These are phyloP conservation scores for Cyphellophora attinorum DNA, from an alignment of 2,329 filamentous ascomycete species.

Conservation along the genomic window DNA sequence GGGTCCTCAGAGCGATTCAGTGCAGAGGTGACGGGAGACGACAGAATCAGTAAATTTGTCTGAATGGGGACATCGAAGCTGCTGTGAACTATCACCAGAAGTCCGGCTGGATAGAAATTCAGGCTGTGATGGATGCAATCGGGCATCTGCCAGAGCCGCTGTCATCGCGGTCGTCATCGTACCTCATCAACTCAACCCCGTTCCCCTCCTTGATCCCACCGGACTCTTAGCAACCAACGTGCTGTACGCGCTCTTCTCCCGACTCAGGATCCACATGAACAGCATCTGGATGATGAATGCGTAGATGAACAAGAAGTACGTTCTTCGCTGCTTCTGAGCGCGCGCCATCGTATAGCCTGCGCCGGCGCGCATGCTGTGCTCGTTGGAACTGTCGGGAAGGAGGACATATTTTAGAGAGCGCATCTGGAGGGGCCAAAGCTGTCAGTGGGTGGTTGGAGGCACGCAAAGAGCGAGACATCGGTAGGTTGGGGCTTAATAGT, in stretches of 20 bases:
- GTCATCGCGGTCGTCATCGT: no score
- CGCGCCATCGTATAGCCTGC: slow-evolving; percentile 63
- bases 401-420: slow-evolving; percentile 93
- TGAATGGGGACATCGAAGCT: no score
- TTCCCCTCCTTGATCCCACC: no score
- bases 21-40: no score
- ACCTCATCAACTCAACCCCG: no score
- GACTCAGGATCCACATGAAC: slow-evolving; percentile 79
- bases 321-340: slow-evolving; percentile 76
- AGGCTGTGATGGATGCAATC: no score
- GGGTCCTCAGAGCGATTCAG: no score
- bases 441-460: slow-evolving; percentile 1
- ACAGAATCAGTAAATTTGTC: no score
- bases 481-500: not conserved
- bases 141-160: no score
- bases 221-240: slow-evolving; percentile 15
- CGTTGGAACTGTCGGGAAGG: slow-evolving; percentile 67
- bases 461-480: not conserved
- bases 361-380: slow-evolving; percentile 50
- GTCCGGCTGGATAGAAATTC: no score
- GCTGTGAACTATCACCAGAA: no score
- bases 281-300: slow-evolving; percentile 88
- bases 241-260: slow-evolving; percentile 35
- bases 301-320: slow-evolving; percentile 88
- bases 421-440: slow-evolving; percentile 52